A percentile compares a stretch with the other conserved stretches of the same genome.
Evolutionary conservation across 768 basidiomycete genomes (phyloP).

Genomic region (Boletus rubropictus): DNA sequence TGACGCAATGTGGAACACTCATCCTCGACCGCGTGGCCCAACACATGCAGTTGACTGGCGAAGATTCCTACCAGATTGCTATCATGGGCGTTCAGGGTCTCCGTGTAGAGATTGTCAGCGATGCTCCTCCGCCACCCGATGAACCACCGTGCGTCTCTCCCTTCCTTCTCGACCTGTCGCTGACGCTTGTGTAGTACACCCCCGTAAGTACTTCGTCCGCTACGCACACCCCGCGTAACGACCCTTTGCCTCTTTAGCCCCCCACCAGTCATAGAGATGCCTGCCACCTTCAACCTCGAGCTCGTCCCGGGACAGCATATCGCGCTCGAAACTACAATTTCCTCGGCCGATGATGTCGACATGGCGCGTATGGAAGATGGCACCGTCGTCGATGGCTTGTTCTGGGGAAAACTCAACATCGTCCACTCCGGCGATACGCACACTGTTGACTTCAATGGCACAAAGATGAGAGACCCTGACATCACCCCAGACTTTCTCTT

Average conservation of each 20-base stretch:
- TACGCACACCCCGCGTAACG: slow-evolving; percentile 8
- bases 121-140: slow-evolving; percentile 79
- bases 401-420: slow-evolving; percentile 85
- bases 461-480: slow-evolving; percentile 60
- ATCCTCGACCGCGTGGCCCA: slow-evolving; percentile 20
- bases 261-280: slow-evolving; percentile 81
- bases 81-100: slow-evolving; percentile 75
- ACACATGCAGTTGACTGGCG: slow-evolving; percentile 58
- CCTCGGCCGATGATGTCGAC: slow-evolving; percentile 76
- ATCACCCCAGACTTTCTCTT: slow-evolving; percentile 64
- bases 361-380: slow-evolving; percentile 92
- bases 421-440: slow-evolving; percentile 74
- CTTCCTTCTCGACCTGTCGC: neutral
- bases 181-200: slow-evolving; percentile 35
- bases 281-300: slow-evolving; percentile 78
- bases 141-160: slow-evolving; percentile 60
- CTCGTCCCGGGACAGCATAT: slow-evolving; percentile 73
- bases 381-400: slow-evolving; percentile 75
- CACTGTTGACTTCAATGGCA: slow-evolving; percentile 77
- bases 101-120: slow-evolving; percentile 80
- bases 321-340: slow-evolving; percentile 71
- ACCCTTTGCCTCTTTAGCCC: slow-evolving; percentile 31
- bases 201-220: slow-evolving; percentile 37
- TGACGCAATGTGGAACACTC: slow-evolving; percentile 6
- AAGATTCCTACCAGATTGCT: slow-evolving; percentile 89